Base-by-base conservation (phyloP, 2,329 filamentous ascomycete species). In the Bimuria novae-zelandiae region DNA sequence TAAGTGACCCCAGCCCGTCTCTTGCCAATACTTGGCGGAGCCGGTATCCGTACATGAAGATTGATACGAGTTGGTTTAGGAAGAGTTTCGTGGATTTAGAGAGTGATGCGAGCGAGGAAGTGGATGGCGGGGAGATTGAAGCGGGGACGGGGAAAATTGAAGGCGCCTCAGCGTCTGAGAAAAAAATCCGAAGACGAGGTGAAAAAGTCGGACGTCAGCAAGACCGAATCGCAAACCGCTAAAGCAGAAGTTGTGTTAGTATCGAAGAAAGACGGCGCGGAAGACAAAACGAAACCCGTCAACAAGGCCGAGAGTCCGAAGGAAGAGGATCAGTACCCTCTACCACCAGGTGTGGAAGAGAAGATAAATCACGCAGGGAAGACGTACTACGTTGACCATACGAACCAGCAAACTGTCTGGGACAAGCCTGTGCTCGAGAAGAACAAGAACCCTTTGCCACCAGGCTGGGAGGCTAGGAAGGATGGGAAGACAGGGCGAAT, bases 21-120 rank as follows among this genome's bases (percentile, higher is more conserved):
- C n/a, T n/a, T n/a, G n/a, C n/a, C n/a, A n/a, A n/a, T n/a, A n/a
- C 47, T 0, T 62, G 57, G 60, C 35, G 51, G 14, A 54, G 49
- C 25, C 60, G 51, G 8, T 33, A 52, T 8, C 55, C 55, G 1
- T 54, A 49, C 21, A 47, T 52, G 35, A 62, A 62, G n/a, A 12
- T 45, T 4, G 29, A 62, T 5, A 58, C 57, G 1, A 60, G 59
- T 25, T 53, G 44, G 41, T 55, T 14, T 29, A 10, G n/a, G 11
- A 11, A 32, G 36, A 46, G n/a, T 17, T 54, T 36, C 36, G 33
- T 35, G n/a, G 21, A 17, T 7, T 25, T 41, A 25, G 47, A 49
- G 12, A 12, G 5, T 8, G 33, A 36, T 8, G 25, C 4, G 8
- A 23, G 11, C 30, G 27, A 7, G 25, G 16, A n/a, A 4, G 2